Percentiles rank a stretch among this genome's conserved stretches.
Conservation (phyloP, 2,329 filamentous ascomycete genomes). For the Escovopsis sp. region DNA sequence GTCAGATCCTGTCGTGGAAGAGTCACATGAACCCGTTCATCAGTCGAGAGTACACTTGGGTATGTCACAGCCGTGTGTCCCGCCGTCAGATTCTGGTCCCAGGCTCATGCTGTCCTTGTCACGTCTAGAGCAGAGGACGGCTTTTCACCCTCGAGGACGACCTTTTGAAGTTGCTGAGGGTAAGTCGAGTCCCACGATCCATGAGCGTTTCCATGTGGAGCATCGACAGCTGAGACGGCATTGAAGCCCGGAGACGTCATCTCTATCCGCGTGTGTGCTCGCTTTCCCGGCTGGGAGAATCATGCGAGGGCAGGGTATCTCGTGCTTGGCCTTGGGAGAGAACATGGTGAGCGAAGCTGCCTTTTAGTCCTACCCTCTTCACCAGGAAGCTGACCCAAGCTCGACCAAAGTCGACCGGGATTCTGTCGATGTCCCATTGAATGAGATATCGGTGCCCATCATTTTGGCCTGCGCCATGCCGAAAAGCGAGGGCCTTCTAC, state of each 20-base stretch:
- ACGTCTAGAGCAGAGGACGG: not conserved
- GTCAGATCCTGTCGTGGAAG: not conserved
- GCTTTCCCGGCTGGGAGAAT: not conserved
- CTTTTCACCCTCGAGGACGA: not conserved
- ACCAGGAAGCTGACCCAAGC: not conserved
- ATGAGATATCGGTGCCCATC: not conserved
- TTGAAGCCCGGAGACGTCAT: not conserved
- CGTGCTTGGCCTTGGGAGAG: not conserved
- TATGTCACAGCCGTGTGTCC: not conserved
- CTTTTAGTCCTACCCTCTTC: too few species aligned
- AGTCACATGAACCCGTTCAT: not conserved
- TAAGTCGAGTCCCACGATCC: not conserved
- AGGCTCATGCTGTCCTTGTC: not conserved
- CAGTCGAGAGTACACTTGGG: not conserved
- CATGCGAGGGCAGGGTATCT: not conserved
- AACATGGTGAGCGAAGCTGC: too few species aligned
- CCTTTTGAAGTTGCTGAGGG: not conserved
- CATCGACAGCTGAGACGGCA: not conserved
- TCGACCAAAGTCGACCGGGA: not conserved
- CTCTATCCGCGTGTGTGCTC: not conserved
- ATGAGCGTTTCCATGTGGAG: not conserved
- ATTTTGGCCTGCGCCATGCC: not conserved
- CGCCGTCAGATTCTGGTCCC: not conserved
- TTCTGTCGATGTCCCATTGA: too few species aligned
- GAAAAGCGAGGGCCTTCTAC: not conserved